These are phyloP conservation scores for Royoungia palumana DNA, from an alignment of 768 basidiomycete species.

Conservation along the genomic window DNA sequence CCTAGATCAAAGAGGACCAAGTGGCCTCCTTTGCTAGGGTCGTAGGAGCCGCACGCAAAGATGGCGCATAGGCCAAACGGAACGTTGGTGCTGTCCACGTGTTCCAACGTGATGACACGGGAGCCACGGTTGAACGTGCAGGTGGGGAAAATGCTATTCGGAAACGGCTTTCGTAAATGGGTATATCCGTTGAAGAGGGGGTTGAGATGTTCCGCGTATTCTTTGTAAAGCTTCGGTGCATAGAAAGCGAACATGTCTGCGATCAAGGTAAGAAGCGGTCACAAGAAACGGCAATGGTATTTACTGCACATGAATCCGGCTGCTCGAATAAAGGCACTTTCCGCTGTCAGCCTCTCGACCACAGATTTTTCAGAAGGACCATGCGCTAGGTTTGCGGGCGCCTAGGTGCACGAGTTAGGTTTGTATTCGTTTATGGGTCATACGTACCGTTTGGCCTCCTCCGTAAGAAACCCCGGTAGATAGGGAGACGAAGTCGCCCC, in stretches of 20 bases:
- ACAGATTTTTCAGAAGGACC: too few relatives aligned
- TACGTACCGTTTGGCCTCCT: slow-evolving; percentile 26
- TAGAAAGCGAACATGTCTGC: slow-evolving; percentile 19
- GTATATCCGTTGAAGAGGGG: background rate
- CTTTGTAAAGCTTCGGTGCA: slow-evolving; percentile 19
- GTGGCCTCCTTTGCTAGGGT: background rate
- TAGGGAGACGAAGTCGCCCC: too few relatives aligned
- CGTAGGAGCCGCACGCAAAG: slow-evolving; percentile 21
- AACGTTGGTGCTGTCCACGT: slow-evolving; percentile 31
- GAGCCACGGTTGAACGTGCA: slow-evolving; percentile 33
- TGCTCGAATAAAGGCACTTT: slow-evolving; percentile 7
- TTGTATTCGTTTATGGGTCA: too few relatives aligned
- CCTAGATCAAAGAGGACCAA: background rate
- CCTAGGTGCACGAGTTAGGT: too few relatives aligned
- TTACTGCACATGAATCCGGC: slow-evolving; percentile 23
- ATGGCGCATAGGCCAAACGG: slow-evolving; percentile 34
- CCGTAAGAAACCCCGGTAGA: slow-evolving; percentile 27
- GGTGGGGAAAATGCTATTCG: slow-evolving; percentile 26
- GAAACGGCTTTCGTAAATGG: slow-evolving; percentile 7
- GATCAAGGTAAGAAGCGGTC: too few relatives aligned
- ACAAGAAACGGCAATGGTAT: background rate
- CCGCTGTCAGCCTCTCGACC: too few relatives aligned
- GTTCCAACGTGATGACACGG: slow-evolving; percentile 8
- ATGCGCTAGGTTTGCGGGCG: background rate
- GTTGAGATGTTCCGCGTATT: background rate